Conservation (phyloP, 208 protist genomes). For the Trichomonas gallinae region DNA sequence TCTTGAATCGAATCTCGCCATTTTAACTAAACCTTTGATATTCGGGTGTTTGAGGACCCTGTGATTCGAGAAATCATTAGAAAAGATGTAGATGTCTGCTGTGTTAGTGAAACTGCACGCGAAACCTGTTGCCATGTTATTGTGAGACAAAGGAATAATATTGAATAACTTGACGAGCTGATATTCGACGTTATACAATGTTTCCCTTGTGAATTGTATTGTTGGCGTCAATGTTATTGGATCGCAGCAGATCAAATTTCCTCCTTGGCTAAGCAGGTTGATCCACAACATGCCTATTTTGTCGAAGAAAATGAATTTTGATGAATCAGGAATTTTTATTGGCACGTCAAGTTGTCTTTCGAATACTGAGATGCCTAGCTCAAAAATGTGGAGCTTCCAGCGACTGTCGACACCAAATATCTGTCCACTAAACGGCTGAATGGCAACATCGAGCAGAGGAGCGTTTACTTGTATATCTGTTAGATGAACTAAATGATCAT, state of each 20-base stretch:
- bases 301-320: neutral
- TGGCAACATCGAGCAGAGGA: slow-evolving; percentile 2
- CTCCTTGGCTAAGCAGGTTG: neutral
- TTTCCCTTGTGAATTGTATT: neutral
- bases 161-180: neutral
- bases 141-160: neutral
- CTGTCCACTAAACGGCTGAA: neutral
- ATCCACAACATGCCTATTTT: neutral
- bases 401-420: neutral
- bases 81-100: neutral
- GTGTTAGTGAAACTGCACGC: neutral
- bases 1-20: neutral
- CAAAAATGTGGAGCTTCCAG: neutral
- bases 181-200: neutral
- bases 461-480: neutral
- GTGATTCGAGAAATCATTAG: neutral
- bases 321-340: neutral
- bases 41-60: neutral
- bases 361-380: neutral
- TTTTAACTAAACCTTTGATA: neutral
- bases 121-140: neutral
- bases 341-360: neutral
- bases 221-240: neutral
- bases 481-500: neutral
- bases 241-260: neutral